Conservation (phyloP, 1,284 basidiomycete species). For the Sphagnurus paluster region DNA sequence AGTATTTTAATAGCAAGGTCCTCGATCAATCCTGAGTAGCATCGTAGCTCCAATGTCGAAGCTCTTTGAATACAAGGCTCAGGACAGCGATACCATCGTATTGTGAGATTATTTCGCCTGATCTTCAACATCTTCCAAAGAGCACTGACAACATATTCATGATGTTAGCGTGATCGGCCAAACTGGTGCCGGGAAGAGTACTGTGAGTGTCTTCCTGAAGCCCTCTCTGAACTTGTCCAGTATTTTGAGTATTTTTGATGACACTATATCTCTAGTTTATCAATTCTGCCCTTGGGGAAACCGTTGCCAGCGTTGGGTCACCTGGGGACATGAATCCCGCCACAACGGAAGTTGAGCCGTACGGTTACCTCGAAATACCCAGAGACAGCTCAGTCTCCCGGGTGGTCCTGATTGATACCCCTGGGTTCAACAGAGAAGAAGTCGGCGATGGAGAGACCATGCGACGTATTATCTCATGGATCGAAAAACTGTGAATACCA, state of each 20-base stretch:
- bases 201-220: not conserved
- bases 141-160: no score
- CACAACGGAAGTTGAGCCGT: no score
- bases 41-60: not conserved
- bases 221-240: not conserved
- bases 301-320: no score
- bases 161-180: slow-evolving; percentile 1
- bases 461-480: not conserved
- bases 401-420: slow-evolving; percentile 6
- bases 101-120: slow-evolving; percentile 3
- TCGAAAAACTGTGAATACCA: not conserved
- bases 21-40: no score
- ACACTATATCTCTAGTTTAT: slow-evolving; percentile 6
- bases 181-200: slow-evolving; percentile 5
- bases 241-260: not conserved
- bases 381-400: not conserved
- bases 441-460: not conserved
- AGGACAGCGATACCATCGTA: slow-evolving; percentile 4
- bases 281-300: slow-evolving; percentile 1
- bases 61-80: not conserved
- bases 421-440: slow-evolving; percentile 1
- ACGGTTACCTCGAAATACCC: no score
- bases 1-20: no score
- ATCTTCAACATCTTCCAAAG: not conserved
- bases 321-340: no score